Conservation (phyloP, 2,329 filamentous ascomycete species). For the Pestalotiopsis sp. region DNA sequence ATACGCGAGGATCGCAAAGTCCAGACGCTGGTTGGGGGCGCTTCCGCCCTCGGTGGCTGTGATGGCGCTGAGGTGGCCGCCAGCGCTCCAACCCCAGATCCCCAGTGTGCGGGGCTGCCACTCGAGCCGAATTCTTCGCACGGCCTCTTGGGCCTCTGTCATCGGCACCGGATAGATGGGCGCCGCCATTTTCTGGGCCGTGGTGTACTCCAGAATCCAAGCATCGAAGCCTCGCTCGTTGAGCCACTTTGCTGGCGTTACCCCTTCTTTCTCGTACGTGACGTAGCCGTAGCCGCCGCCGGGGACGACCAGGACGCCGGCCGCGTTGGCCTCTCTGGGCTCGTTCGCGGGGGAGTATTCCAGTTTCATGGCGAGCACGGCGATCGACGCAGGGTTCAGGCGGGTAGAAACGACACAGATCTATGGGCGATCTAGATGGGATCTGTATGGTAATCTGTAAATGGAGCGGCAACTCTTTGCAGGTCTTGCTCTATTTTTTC, state of each 20-base stretch:
- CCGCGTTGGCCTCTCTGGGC: neutral
- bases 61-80: constrained; percentile 26
- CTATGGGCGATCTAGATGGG: neutral
- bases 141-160: constrained; percentile 22
- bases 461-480: neutral
- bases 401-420: neutral
- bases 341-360: neutral
- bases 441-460: neutral
- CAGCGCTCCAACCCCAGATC: constrained; percentile 28
- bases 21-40: constrained; percentile 13
- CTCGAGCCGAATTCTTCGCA: constrained; percentile 20
- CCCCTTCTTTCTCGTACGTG: constrained; percentile 23
- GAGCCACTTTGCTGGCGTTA: constrained; percentile 23
- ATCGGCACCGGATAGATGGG: constrained; percentile 24
- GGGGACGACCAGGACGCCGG: constrained; percentile 26
- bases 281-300: constrained; percentile 27
- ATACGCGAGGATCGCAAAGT: constrained; percentile 30
- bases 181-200: constrained; percentile 9
- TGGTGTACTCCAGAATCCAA: constrained; percentile 28
- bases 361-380: neutral
- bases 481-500: neutral
- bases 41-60: constrained; percentile 18
- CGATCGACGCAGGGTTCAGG: neutral
- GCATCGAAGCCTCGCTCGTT: constrained; percentile 24
- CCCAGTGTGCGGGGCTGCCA: constrained; percentile 22